Evolutionary conservation across 75 land plant genomes (phyloP).

Genomic region (Gnetum montanum): DNA sequence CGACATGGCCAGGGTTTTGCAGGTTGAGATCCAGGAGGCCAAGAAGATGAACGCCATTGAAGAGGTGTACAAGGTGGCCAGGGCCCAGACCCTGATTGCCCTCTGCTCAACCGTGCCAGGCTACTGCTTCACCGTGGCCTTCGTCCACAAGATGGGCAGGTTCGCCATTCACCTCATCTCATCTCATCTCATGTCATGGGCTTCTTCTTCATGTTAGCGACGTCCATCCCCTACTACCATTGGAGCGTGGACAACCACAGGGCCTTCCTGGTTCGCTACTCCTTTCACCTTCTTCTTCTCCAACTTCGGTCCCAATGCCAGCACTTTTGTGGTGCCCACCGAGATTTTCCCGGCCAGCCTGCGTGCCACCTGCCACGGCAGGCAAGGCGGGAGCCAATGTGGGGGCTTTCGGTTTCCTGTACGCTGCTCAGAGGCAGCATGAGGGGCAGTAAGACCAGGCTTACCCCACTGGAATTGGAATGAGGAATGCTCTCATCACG

Average conservation of each 20-base stretch:
- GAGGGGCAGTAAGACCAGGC: conserved; percentile 19
- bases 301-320: conserved; percentile 20
- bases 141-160: conserved; percentile 21
- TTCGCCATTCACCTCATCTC: conserved; percentile 15
- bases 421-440: conserved; percentile 30
- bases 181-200: too few species aligned
- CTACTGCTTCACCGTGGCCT: conserved; percentile 28
- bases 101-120: conserved; percentile 29
- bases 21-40: conserved; percentile 10
- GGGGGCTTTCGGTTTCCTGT: conserved; percentile 41
- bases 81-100: conserved; percentile 26
- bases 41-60: neutral
- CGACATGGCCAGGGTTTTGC: conserved; percentile 35
- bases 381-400: conserved; percentile 52
- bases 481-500: conserved; percentile 27
- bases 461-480: conserved; percentile 34
- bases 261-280: conserved; percentile 20
- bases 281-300: conserved; percentile 24
- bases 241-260: neutral
- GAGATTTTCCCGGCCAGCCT: conserved; percentile 46
- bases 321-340: conserved; percentile 47
- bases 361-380: conserved; percentile 42
- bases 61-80: conserved; percentile 2
- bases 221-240: conserved; percentile 19
- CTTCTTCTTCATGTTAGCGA: conserved; percentile 31